Conservation (phyloP, 192 early-diverging fungal genomes). For the Ambispora gerdemannii region DNA sequence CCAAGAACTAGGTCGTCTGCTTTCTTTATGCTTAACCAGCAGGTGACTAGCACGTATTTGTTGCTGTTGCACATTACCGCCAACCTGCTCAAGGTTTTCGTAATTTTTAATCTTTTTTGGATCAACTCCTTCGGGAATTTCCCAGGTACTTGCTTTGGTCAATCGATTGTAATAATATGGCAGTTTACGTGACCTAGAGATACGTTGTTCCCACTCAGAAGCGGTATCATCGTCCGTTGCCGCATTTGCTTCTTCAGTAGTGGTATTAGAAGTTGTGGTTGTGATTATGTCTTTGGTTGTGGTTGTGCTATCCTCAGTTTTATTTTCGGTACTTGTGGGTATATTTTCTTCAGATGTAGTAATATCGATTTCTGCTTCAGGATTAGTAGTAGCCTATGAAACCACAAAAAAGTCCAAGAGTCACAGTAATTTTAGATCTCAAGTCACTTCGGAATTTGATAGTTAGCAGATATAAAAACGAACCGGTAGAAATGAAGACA, state of each 20-base stretch:
- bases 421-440: too few species aligned
- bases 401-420: too few species aligned
- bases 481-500: too few species aligned
- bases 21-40: slow-evolving; percentile 84
- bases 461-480: too few species aligned
- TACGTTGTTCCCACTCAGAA: slow-evolving; percentile 64
- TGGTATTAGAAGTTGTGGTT: not conserved
- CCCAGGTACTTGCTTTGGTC: slow-evolving; percentile 74
- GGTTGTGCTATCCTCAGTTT: not conserved
- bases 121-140: slow-evolving; percentile 56
- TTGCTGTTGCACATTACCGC: slow-evolving; percentile 18
- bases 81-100: slow-evolving; percentile 21
- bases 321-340: too few species aligned
- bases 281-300: not conserved
- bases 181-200: slow-evolving; percentile 61
- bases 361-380: not conserved
- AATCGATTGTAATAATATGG: slow-evolving; percentile 77
- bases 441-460: too few species aligned
- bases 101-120: slow-evolving; percentile 38
- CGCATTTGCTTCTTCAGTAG: not conserved
- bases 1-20: slow-evolving; percentile 88
- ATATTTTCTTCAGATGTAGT: too few species aligned
- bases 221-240: not conserved
- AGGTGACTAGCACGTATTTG: slow-evolving; percentile 83
- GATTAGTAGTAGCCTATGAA: too few species aligned